A percentile compares a stretch with the other conserved stretches of the same genome.
phyloP scores from a whole-genome alignment of 169 alveolate species.

The Plasmodium adleri region DNA sequence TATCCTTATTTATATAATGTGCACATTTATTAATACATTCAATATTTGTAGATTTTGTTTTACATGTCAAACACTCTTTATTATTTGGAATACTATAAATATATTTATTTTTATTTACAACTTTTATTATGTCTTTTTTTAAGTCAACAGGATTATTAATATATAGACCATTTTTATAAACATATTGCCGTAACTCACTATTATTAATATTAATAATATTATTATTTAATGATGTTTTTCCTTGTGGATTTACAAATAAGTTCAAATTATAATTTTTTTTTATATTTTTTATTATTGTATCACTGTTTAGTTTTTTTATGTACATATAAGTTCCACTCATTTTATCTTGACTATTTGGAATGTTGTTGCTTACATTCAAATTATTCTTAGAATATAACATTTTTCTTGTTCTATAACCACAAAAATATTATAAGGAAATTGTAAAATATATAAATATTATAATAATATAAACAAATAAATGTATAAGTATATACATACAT shows the following conservation, averaged over 20 bases:
- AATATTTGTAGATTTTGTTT: no score
- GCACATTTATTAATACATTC: no score
- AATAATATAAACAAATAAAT: background rate
- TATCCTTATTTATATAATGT: no score
- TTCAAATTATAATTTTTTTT: background rate
- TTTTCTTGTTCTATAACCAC: background rate
- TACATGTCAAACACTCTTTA: no score
- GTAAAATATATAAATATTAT: no score
- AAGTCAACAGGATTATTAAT: no score
- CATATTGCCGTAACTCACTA: no score
- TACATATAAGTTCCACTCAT: constrained; percentile 15
- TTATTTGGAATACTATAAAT: no score
- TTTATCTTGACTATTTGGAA: background rate
- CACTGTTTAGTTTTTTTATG: background rate
- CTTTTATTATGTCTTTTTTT: no score
- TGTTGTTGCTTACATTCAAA: background rate
- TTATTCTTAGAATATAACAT: constrained; percentile 21
- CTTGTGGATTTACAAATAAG: background rate
- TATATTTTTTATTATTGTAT: background rate
- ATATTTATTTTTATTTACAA: no score
- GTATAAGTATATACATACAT: background rate
- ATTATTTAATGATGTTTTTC: background rate
- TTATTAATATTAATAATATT: no score
- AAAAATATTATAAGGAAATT: constrained; percentile 1
- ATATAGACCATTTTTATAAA: no score